A percentile compares a stretch with the other conserved stretches of the same genome.
Conservation (phyloP, 805 yeast species). For the Cyberlindnera xylosilytica region DNA sequence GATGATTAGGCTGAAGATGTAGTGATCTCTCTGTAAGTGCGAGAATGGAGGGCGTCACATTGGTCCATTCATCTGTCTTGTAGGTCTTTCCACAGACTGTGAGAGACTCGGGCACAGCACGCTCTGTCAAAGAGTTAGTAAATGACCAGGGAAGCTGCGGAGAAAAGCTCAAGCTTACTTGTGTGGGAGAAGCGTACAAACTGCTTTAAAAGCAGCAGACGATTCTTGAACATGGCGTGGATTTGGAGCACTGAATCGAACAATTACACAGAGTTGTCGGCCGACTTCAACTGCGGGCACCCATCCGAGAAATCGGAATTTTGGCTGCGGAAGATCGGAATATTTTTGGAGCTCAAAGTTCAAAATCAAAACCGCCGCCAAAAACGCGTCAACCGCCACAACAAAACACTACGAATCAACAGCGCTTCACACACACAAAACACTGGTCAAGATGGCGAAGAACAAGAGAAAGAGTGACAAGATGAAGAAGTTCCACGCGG, state of each 20-base stretch:
- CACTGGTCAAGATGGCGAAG: neutral
- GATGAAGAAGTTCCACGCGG: conserved; percentile 1
- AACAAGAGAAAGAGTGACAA: conserved; percentile 22
- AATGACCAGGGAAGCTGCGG: too few relatives aligned
- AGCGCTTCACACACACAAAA: too few relatives aligned
- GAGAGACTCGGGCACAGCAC: conserved; percentile 28
- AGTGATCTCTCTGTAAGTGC: conserved; percentile 67
- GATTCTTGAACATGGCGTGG: neutral
- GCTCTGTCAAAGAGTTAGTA: too few relatives aligned
- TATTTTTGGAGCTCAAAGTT: too few relatives aligned
- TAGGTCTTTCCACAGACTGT: conserved; percentile 49
- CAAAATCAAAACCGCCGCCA: neutral
- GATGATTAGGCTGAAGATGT: conserved; percentile 75
- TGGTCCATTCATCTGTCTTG: conserved; percentile 75
- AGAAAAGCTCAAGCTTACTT: too few relatives aligned
- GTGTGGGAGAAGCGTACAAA: neutral
- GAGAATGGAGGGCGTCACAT: conserved; percentile 73
- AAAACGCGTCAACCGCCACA: neutral
- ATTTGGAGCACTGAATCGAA: too few relatives aligned
- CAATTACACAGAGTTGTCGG: too few relatives aligned
- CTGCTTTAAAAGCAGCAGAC: neutral
- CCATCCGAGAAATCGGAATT: too few relatives aligned
- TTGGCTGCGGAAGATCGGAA: too few relatives aligned
- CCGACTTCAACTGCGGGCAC: too few relatives aligned
- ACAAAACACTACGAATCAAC: neutral